These are phyloP conservation scores for Paracoccidioides lutzii DNA, from an alignment of 2,329 filamentous ascomycete genomes.

Conservation along the genomic window DNA sequence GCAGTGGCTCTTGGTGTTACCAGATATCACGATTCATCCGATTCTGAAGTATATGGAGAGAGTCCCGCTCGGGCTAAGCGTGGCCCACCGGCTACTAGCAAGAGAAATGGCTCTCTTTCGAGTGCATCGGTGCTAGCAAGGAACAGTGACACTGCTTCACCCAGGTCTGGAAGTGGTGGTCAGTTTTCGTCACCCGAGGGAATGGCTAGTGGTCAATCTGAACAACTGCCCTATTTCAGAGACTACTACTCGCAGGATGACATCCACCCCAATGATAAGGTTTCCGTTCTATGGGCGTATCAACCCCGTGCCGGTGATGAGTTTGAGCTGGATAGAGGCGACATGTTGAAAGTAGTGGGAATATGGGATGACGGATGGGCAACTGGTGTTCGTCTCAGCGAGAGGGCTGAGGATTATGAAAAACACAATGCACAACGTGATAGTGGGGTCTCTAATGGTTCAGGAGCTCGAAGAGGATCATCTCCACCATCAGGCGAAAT, in stretches of 20 bases:
- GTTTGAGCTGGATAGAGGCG: slow-evolving; percentile 81
- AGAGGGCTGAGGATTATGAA: slow-evolving; percentile 83
- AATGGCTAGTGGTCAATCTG: slow-evolving; percentile 76
- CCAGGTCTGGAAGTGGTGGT: slow-evolving; percentile 50
- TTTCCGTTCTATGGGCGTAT: slow-evolving; percentile 91
- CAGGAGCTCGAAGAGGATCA: slow-evolving; percentile 40
- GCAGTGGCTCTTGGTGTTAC: slow-evolving; percentile 18
- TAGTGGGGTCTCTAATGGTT: slow-evolving; percentile 80
- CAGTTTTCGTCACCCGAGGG: slow-evolving; percentile 77
- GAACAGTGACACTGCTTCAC: slow-evolving; percentile 56
- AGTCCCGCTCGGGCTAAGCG: slow-evolving; percentile 53
- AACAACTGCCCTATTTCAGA: slow-evolving; percentile 92
- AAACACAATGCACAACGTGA: slow-evolving; percentile 68
- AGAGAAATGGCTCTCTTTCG: slow-evolving; percentile 78
- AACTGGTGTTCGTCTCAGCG: slow-evolving; percentile 71
- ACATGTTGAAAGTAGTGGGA: slow-evolving; percentile 95
- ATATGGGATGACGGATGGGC: slow-evolving; percentile 99
- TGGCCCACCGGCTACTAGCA: slow-evolving; percentile 36
- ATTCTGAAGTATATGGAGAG: slow-evolving; percentile 57
- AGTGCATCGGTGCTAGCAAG: slow-evolving; percentile 62
- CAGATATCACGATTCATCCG: slow-evolving; percentile 39
- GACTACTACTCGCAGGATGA: slow-evolving; percentile 98
- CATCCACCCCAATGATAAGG: slow-evolving; percentile 80
- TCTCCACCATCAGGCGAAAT: slow-evolving; percentile 66
- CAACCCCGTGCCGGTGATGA: slow-evolving; percentile 88